Evolutionary conservation across 306 rosid genomes (phyloP).

Genomic region (Vicia sativa): DNA sequence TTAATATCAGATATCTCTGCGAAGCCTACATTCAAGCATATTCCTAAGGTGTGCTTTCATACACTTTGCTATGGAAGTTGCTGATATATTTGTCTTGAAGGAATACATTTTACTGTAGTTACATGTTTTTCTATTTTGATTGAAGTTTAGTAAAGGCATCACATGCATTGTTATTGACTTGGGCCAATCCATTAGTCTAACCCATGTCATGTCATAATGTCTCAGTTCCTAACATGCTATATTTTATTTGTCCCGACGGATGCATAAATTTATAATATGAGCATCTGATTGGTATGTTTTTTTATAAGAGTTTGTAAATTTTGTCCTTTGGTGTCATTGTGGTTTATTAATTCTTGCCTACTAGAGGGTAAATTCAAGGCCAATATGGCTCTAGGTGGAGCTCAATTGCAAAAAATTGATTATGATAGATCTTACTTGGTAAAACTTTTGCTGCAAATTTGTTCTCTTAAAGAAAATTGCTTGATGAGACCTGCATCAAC

Average conservation of each 20-base stretch:
- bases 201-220: not conserved
- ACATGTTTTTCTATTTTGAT: not conserved
- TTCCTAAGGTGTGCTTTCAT: constrained; percentile 80
- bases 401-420: constrained; percentile 28
- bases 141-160: constrained; percentile 15
- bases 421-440: constrained; percentile 17
- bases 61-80: constrained; percentile 30
- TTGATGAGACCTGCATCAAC: not conserved
- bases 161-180: constrained; percentile 13
- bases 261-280: constrained; percentile 13
- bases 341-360: constrained; percentile 8
- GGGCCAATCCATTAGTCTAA: constrained; percentile 9
- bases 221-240: constrained; percentile 12
- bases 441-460: constrained; percentile 16
- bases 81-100: constrained; percentile 17
- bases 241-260: constrained; percentile 8
- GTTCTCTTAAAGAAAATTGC: constrained; percentile 16
- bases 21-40: constrained; percentile 82
- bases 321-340: constrained; percentile 7
- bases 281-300: constrained; percentile 9
- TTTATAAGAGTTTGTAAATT: constrained; percentile 17
- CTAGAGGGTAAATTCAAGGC: constrained; percentile 23
- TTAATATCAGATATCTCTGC: constrained; percentile 53
- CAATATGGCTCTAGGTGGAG: constrained; percentile 32
- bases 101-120: constrained; percentile 10